Evolutionary conservation across 169 alveolate species (phyloP), one percentile per base, ranked within the genome.

Genomic region (Amoebophrya sp.): DNA sequence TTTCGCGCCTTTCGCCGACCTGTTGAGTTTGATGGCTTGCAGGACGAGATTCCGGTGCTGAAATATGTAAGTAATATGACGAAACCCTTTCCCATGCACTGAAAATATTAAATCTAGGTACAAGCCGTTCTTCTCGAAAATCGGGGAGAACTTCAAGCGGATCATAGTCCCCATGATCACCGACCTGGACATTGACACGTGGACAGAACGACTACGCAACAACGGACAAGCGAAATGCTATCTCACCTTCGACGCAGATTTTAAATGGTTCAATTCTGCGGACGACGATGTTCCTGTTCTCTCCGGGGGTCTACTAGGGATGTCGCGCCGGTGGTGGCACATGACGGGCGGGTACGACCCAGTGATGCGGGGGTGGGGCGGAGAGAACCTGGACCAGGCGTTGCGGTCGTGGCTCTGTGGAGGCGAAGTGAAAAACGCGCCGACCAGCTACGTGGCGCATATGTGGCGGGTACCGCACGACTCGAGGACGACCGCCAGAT

Each of bases 331-430:
- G 35, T 94, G 96, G 96, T 94, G 95, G 95, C 92, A 93, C 0
- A 94, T 92, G 89, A 93, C 96, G 0, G 96, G 95, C 10, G 94
- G 94, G 83, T 93, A 93, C 89, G 94, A 93, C 25, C 90, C 90
- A 14, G 77, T 89, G 29, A 94, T 94, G 96, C 92, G 92, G 1
- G 94, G 93, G 35, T 94, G 96, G 96, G 96, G 96, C 29, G 96
- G 96, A 0, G 96, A 94, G 90, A 94, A 94, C 77, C 91, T 94
- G 35, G 96, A 94, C 89, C 96, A 94, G 92, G 92, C 95, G 40
- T 92, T 94, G 89, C 93, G 96, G 83, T 94, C 93, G 0, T 94
- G 96, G 96, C 95, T 94, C 29, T 94, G 96, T 40, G 96, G 96
- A 0, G 96, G 96, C n/a, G 96, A 94, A 35, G 93, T 94, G 23